A percentile compares a stretch with the other conserved stretches of the same genome.
Conservation (phyloP, 768 basidiomycete species). For the Fomitopsis pulvina region DNA sequence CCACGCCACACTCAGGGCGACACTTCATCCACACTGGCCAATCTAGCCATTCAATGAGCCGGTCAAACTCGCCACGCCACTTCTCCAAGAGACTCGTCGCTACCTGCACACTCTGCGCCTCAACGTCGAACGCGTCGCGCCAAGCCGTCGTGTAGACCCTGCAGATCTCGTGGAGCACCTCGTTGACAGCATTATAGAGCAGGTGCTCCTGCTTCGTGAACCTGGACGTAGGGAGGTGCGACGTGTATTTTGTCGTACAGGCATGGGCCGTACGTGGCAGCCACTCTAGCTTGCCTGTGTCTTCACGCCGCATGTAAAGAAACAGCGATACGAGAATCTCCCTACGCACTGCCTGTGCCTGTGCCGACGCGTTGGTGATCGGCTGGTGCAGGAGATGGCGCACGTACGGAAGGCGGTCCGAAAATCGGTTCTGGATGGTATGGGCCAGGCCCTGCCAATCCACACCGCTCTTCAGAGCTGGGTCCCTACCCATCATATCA, state of each 20-base stretch:
- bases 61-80: background rate
- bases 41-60: background rate
- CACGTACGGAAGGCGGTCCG: background rate
- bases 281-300: background rate
- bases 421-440: background rate
- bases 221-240: background rate
- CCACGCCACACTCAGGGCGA: background rate
- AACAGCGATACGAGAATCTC: background rate
- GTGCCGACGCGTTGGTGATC: background rate
- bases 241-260: background rate
- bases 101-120: background rate
- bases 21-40: background rate
- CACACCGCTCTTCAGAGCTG: background rate
- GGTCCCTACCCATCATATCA: background rate
- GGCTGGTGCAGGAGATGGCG: background rate
- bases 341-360: background rate
- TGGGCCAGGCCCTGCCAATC: background rate
- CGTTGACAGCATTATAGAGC: background rate
- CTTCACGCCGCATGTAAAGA: background rate
- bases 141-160: background rate
- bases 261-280: background rate
- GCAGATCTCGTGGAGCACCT: background rate
- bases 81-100: background rate
- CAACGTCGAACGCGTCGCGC: background rate
- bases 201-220: background rate